Evolutionary conservation across 176 grass and related monocot species (phyloP).

Genomic region (Cenchrus purpureus): DNA sequence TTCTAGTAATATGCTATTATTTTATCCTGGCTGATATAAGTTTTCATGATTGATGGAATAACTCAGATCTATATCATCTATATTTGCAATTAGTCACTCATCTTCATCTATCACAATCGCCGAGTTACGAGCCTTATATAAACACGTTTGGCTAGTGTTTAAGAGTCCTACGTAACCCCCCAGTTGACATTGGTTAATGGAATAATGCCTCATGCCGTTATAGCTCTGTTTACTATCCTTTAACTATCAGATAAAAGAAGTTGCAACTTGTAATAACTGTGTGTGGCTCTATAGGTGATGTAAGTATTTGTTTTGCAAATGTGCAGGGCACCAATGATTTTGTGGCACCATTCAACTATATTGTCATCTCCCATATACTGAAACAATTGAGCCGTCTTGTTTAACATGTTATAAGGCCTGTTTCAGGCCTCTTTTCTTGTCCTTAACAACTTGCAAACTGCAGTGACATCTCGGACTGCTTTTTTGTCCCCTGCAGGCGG

Average conservation of each 20-base stretch:
- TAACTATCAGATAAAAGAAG: neutral
- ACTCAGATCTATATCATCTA: neutral
- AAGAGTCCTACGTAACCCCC: neutral
- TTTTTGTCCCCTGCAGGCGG: constrained; percentile 59
- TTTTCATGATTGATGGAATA: neutral
- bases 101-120: neutral
- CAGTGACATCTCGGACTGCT: constrained; percentile 7
- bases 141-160: neutral
- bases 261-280: neutral
- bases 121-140: no score
- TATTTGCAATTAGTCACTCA: neutral
- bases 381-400: neutral
- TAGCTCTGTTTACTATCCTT: neutral
- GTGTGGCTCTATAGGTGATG: neutral
- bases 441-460: neutral
- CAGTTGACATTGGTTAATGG: neutral
- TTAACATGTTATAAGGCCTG: neutral
- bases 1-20: constrained; percentile 10
- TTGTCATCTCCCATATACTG: neutral
- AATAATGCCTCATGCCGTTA: neutral
- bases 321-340: neutral
- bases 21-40: neutral
- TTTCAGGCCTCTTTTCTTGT: neutral
- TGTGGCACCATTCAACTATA: neutral
- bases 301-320: neutral